Base-by-base conservation (phyloP, 1,139 yeast genomes). In the Neolecta irregularis region DNA sequence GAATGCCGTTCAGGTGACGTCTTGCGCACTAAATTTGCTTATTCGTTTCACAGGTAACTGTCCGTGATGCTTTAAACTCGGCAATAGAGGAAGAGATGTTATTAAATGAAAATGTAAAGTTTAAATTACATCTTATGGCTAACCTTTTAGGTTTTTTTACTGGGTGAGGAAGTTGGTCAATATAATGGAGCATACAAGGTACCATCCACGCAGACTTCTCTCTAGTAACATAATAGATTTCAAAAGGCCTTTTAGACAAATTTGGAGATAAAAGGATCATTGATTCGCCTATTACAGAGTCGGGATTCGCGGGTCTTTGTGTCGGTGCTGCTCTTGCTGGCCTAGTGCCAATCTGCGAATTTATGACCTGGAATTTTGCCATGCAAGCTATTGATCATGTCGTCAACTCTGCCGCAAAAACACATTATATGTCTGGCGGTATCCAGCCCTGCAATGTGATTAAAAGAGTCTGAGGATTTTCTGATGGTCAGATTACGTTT, bases 161-260 rank as follows among this genome's bases (percentile, higher is more conserved):
- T 88, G 72, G 99, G 99, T 58, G 99, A 88, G 65, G 99, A 88
- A 62, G 98, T 88, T 47, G 98, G 93, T 36, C 96, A 85, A 60
- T 88, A 91, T 64, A 85, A 88, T 55, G 99, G 99, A 65, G 99
- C 99, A 42, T 88, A 88, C 67, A 88, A 88, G 67, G 79, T 88
- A 44, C 78, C 96, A 48, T 75, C 93, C 58, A 6, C 4, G 6
- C 13, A 28, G 7, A 6, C 13, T 2, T 20, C 6, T 12, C 11
- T n/a, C 3, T 12, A 12, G 13, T 16, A 7, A 15, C 2, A 3
- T 8, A 25, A 2, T 28, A 28, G 31, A 24, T 28, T 16, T 28
- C 31, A 13, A 28, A 6, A 28, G 98, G 98, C 33, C 69, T 88
- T 48, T 69, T 88, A 54, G 98, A 91, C 61, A 72, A 94, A 58